phyloP scores from a whole-genome alignment of 305 asterid genomes.

The Lippia alba region DNA sequence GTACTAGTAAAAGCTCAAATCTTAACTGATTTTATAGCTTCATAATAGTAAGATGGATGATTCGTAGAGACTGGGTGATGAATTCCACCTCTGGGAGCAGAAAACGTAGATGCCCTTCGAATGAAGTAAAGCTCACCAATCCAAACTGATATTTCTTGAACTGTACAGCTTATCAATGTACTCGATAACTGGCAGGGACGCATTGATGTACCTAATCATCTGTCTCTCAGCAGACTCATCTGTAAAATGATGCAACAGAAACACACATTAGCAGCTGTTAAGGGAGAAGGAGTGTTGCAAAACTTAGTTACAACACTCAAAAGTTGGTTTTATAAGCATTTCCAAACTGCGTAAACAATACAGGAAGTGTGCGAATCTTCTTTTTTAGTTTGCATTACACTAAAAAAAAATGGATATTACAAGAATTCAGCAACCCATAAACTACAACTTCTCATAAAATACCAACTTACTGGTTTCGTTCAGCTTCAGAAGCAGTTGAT shows the following conservation, averaged over 20 bases:
- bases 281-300: too few species aligned
- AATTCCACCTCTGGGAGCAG: background rate
- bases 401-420: background rate
- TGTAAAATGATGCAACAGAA: conserved; percentile 36
- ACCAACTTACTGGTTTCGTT: conserved; percentile 77
- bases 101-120: background rate
- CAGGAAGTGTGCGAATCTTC: too few species aligned
- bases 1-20: conserved; percentile 20
- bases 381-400: too few species aligned
- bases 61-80: too few species aligned
- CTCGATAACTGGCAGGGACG: conserved; percentile 71
- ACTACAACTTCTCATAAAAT: background rate
- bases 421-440: background rate
- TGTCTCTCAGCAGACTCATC: conserved; percentile 72
- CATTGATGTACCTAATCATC: conserved; percentile 78
- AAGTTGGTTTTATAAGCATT: too few species aligned
- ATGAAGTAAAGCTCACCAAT: conserved; percentile 62
- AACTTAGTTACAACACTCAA: too few species aligned
- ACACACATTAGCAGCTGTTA: background rate
- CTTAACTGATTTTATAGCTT: conserved; percentile 5
- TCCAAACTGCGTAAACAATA: too few species aligned
- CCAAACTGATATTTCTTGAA: conserved; percentile 69
- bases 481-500: conserved; percentile 76
- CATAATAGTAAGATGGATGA: background rate
- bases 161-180: conserved; percentile 72